These are phyloP conservation scores for Pseudognaphalium luteoalbum DNA, from an alignment of 129 eudicot genomes.

Conservation along the genomic window DNA sequence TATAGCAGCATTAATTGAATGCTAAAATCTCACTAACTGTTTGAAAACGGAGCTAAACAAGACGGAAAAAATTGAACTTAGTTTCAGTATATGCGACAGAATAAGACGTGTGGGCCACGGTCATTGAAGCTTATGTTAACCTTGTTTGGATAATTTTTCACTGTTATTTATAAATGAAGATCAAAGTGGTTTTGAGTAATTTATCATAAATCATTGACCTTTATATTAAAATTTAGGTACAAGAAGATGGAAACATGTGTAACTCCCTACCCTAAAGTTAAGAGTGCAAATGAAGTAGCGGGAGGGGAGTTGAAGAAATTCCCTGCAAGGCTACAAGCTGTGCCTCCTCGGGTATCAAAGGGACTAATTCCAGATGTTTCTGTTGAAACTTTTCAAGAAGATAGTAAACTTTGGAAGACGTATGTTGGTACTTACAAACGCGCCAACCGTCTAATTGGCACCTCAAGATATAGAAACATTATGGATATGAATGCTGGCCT, in stretches of 20 bases:
- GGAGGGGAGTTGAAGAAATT: slow-evolving; percentile 80
- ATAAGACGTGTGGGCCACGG: background rate
- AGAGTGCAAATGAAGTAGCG: slow-evolving; percentile 56
- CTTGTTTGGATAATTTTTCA: background rate
- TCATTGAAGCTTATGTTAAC: slow-evolving; percentile 6
- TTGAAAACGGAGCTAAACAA: background rate
- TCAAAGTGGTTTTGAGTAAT: background rate
- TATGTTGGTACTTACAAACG: slow-evolving; percentile 66
- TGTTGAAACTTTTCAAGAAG: slow-evolving; percentile 68
- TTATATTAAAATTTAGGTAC: slow-evolving; percentile 52
- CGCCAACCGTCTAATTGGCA: slow-evolving; percentile 54
- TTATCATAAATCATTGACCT: background rate
- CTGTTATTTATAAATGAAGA: background rate
- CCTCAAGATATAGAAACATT: slow-evolving; percentile 75
- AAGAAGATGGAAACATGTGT: slow-evolving; percentile 81
- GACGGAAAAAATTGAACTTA: background rate
- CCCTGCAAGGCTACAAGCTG: slow-evolving; percentile 75
- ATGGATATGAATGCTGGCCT: slow-evolving; percentile 97
- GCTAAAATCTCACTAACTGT: background rate
- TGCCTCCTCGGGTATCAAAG: slow-evolving; percentile 71
- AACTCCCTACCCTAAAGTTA: slow-evolving; percentile 73
- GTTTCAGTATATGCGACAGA: background rate
- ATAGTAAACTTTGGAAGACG: slow-evolving; percentile 72
- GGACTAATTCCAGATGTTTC: slow-evolving; percentile 68
- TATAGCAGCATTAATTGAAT: background rate